Percentiles rank a stretch among this genome's conserved stretches.
Conservation (phyloP, 257 asterid genomes). For the Eucommia ulmoides region DNA sequence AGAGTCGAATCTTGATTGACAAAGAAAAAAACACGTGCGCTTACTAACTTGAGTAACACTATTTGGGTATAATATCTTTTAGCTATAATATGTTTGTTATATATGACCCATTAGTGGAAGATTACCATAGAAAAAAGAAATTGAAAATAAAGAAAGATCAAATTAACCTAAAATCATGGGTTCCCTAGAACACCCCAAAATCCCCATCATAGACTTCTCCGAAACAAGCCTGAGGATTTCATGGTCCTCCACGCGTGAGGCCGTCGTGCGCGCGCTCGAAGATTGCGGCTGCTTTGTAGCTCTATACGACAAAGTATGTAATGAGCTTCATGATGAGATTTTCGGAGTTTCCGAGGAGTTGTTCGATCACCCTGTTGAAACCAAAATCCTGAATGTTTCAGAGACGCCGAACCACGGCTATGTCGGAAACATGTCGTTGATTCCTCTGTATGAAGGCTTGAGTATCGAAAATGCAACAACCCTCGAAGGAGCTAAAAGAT, state of each 20-base stretch:
- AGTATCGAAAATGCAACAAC: background rate
- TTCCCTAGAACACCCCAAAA: background rate
- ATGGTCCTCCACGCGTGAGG: background rate
- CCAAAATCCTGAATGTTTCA: background rate
- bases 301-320: background rate
- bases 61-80: too few relatives aligned
- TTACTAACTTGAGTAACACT: too few relatives aligned
- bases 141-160: too few relatives aligned
- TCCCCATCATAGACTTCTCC: background rate
- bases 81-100: too few relatives aligned
- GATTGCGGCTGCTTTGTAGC: background rate
- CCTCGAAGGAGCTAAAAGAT: background rate
- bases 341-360: background rate
- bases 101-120: too few relatives aligned
- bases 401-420: background rate
- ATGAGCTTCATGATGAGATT: background rate
- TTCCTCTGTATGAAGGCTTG: background rate
- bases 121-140: background rate
- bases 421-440: background rate
- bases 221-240: background rate
- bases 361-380: background rate
- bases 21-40: too few relatives aligned
- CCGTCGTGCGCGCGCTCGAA: background rate
- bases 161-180: background rate
- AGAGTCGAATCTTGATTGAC: too few relatives aligned